phyloP scores from a whole-genome alignment of 148 eudicot genomes.

The Cornus florida region DNA sequence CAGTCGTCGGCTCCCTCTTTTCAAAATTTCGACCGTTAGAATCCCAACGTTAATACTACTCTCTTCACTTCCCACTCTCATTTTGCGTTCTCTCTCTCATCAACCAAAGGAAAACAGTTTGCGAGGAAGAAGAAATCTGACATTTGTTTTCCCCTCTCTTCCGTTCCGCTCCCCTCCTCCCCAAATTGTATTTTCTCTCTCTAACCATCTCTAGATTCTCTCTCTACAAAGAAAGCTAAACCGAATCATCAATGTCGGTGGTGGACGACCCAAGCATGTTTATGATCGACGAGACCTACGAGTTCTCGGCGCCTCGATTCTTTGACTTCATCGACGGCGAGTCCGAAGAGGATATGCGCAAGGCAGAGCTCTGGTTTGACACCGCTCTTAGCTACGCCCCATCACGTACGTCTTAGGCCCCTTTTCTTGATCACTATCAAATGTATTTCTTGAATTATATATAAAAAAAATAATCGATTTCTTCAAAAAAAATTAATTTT shows the following conservation, averaged over 20 bases:
- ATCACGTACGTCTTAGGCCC: slow-evolving; percentile 55
- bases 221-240: neutral
- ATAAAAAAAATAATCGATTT: too few relatives aligned
- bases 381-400: slow-evolving; percentile 65
- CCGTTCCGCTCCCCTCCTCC: too few relatives aligned
- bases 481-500: too few relatives aligned
- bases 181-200: slow-evolving; percentile 3
- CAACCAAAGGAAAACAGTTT: neutral
- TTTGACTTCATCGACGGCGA: slow-evolving; percentile 79
- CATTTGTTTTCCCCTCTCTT: too few relatives aligned
- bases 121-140: neutral
- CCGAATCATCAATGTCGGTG: slow-evolving; percentile 16
- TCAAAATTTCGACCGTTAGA: slow-evolving; percentile 47
- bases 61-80: neutral
- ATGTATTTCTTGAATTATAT: neutral
- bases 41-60: slow-evolving; percentile 28
- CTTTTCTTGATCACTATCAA: slow-evolving; percentile 1
- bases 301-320: slow-evolving; percentile 78
- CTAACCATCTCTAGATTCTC: neutral
- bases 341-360: slow-evolving; percentile 46
- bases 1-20: slow-evolving; percentile 12
- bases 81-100: neutral
- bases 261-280: slow-evolving; percentile 38
- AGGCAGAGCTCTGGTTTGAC: slow-evolving; percentile 87
- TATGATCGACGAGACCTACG: slow-evolving; percentile 68